Percentiles rank a stretch among this genome's conserved stretches.
Conservation (phyloP, 2,329 filamentous ascomycete species). For the Ophiostoma tasmaniense region DNA sequence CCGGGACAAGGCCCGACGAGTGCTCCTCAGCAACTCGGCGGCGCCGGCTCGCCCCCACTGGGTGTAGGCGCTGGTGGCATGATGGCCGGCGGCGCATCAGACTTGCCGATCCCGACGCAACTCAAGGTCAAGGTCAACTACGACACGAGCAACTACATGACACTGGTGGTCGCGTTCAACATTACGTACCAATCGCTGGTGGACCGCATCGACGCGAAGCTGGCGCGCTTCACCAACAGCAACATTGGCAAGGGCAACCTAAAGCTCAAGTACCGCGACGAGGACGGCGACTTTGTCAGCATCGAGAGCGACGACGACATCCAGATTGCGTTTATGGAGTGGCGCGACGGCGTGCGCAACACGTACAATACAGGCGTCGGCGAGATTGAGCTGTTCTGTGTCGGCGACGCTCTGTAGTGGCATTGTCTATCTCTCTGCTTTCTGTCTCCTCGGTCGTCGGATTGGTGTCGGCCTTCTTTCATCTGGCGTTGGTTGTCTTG, state of each 20-base stretch:
- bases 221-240: conserved; percentile 75
- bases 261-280: conserved; percentile 82
- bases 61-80: conserved; percentile 24
- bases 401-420: conserved; percentile 33
- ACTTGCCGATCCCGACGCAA: conserved; percentile 58
- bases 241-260: conserved; percentile 76
- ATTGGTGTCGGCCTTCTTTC: neutral
- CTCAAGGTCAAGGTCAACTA: conserved; percentile 94
- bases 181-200: conserved; percentile 90
- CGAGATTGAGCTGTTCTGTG: conserved; percentile 83
- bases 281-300: conserved; percentile 85
- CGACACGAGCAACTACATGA: conserved; percentile 77
- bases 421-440: neutral
- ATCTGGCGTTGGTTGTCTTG: neutral
- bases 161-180: conserved; percentile 90
- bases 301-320: conserved; percentile 96
- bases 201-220: conserved; percentile 91
- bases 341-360: conserved; percentile 61
- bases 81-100: conserved; percentile 13
- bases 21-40: conserved; percentile 22
- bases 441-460: neutral
- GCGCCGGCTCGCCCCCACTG: conserved; percentile 25
- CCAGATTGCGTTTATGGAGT: conserved; percentile 89
- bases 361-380: conserved; percentile 62
- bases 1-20: neutral